A percentile compares a stretch with the other conserved stretches of the same genome.
phyloP scores from a whole-genome alignment of 2,329 filamentous ascomycete genomes.

The Cercospora janseana region DNA sequence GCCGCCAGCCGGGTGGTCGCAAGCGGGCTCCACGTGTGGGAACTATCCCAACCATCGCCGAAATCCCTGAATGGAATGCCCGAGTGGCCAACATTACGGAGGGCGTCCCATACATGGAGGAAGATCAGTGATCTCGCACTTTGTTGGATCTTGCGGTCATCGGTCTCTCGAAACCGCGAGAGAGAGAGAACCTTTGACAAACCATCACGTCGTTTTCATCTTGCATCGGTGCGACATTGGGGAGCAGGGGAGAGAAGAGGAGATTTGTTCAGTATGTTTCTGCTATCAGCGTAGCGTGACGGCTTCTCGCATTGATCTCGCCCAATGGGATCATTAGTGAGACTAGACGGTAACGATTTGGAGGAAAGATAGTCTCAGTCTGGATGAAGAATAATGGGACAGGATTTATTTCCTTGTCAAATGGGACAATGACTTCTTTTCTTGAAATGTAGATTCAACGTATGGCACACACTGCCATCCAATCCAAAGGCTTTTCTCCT shows the following conservation, averaged over 20 bases:
- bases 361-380: neutral
- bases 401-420: no score
- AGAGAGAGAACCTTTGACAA: neutral
- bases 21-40: neutral
- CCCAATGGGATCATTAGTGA: neutral
- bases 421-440: neutral
- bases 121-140: neutral
- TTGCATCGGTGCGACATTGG: neutral
- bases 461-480: no score
- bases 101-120: neutral
- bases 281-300: neutral
- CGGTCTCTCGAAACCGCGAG: neutral
- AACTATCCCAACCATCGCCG: neutral
- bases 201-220: neutral
- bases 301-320: neutral
- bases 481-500: neutral
- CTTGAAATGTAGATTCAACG: neutral
- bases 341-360: neutral
- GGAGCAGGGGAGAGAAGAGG: neutral
- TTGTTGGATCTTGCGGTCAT: neutral
- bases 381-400: no score
- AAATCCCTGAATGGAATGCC: neutral
- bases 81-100: neutral
- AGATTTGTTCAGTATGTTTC: neutral
- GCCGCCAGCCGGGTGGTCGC: no score